Base-by-base conservation (phyloP, 192 early-diverging fungal genomes). In the Gaertneriomyces sp. region DNA sequence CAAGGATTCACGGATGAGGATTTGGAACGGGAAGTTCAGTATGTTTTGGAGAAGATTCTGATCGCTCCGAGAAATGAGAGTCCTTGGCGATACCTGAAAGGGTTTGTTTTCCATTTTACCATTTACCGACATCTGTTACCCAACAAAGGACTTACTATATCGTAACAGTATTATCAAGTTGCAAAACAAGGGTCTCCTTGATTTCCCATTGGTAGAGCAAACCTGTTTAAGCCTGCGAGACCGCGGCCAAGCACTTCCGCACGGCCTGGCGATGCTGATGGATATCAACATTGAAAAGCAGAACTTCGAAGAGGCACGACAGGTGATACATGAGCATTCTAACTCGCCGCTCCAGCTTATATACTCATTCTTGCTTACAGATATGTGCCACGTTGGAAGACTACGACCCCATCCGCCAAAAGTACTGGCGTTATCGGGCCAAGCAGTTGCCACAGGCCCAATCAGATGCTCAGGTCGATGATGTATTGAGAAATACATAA, bases 61-160 rank as follows among this genome's bases (percentile, higher is more conserved):
- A 55, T 88, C 45, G 89, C 94, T 7, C 95, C 98, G 11, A 86
- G 87, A 58, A 99, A 99, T 74, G 86, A 91, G 62, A 91, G 93
- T 60, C 87, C 96, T 39, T 99, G 94, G 94, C 81, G 86, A 38
- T 99, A 98, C 73, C 63, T 97, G 42, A 69, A 81, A 63, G 95
- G 92, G 82, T 94, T 47, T 19, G 63, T 49, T 38, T 46, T 47
- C 4, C 25, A 40, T 40, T 41, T 7, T 8, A 16, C 42, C 2
- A 1, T 64, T 2, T 5, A 40, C 45, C 16, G 14, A 64, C n/a
- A 3, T 56, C 7, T 1, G n/a, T 6, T 50, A 1, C 0, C 3
- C 4, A 17, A 11, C 20, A 6, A 9, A 12, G 3, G 4, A 59
- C 40, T 12, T 51, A 73, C 66, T 20, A 64, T 64, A 12, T 41